Percentiles rank a stretch among this genome's conserved stretches.
Conservation (phyloP, 1,284 basidiomycete species). For the Sporisorium sorghi region DNA sequence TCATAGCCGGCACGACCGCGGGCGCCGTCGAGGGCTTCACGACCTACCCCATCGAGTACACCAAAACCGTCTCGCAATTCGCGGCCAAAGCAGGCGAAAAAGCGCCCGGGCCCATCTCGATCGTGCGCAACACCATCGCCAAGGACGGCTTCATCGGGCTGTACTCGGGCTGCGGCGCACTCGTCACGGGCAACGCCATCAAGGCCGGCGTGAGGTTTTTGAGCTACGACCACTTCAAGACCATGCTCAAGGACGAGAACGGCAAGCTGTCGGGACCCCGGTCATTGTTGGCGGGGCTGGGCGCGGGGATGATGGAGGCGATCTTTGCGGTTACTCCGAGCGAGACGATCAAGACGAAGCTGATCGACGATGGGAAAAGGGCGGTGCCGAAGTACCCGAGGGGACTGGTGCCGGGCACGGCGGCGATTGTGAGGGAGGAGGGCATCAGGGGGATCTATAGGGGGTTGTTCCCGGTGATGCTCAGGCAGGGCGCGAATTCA, state of each 20-base stretch:
- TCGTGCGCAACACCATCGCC: conserved; percentile 67
- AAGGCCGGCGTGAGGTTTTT: conserved; percentile 81
- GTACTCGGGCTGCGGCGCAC: conserved; percentile 66
- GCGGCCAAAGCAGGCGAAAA: conserved; percentile 64
- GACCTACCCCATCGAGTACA: conserved; percentile 90
- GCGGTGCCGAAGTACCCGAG: conserved; percentile 81
- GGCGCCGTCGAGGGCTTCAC: conserved; percentile 86
- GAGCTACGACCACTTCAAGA: conserved; percentile 93
- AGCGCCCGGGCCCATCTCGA: conserved; percentile 68
- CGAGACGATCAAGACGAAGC: conserved; percentile 99
- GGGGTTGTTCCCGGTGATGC: conserved; percentile 94
- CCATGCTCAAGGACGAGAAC: conserved; percentile 78
- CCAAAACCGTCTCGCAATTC: conserved; percentile 77
- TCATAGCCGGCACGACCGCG: conserved; percentile 85
- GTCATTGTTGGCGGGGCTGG: conserved; percentile 79
- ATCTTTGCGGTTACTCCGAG: conserved; percentile 95
- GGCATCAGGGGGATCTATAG: conserved; percentile 84
- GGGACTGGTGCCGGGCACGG: conserved; percentile 88
- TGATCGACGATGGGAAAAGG: conserved; percentile 92
- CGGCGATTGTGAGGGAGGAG: conserved; percentile 84
- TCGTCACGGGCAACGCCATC: conserved; percentile 65
- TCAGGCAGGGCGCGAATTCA: conserved; percentile 96
- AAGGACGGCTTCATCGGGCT: conserved; percentile 68
- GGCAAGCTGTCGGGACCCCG: conserved; percentile 50
- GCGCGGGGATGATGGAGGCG: conserved; percentile 94